Evolutionary conservation across 345 rosid genomes (phyloP).

Genomic region (Eucalyptus rudis): DNA sequence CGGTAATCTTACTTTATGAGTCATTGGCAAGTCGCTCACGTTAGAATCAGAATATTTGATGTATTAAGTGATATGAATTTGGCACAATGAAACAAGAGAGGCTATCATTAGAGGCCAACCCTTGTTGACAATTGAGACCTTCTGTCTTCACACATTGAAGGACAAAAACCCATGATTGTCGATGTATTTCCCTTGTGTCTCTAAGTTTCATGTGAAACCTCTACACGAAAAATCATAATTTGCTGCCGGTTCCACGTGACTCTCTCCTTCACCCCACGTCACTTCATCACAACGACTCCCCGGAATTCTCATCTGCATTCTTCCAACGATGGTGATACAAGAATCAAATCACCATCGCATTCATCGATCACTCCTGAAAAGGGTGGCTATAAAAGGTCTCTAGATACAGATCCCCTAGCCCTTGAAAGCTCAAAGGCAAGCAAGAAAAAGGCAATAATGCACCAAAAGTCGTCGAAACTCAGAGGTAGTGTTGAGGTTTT

Average conservation of each 20-base stretch:
- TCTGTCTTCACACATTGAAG: neutral
- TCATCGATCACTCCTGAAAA: neutral
- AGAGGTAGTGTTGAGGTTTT: neutral
- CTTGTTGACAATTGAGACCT: neutral
- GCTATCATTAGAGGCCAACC: neutral
- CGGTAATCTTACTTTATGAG: neutral
- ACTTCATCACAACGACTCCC: neutral
- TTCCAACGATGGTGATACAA: neutral
- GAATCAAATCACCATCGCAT: neutral
- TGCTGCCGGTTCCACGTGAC: neutral
- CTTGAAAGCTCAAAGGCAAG: neutral
- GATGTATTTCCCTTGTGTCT: neutral
- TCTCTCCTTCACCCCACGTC: neutral
- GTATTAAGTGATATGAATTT: neutral
- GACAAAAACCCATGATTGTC: neutral
- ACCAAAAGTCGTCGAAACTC: neutral
- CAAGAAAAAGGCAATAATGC: neutral
- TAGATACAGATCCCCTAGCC: slow-evolving; percentile 41
- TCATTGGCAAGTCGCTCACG: neutral
- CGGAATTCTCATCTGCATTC: neutral
- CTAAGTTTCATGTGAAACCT: slow-evolving; percentile 8
- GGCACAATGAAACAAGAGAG: neutral
- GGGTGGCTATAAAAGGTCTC: neutral
- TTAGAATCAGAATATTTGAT: neutral
- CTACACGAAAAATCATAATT: neutral